Conservation (phyloP, 768 basidiomycete species). For the Boletellus ananiceps region DNA sequence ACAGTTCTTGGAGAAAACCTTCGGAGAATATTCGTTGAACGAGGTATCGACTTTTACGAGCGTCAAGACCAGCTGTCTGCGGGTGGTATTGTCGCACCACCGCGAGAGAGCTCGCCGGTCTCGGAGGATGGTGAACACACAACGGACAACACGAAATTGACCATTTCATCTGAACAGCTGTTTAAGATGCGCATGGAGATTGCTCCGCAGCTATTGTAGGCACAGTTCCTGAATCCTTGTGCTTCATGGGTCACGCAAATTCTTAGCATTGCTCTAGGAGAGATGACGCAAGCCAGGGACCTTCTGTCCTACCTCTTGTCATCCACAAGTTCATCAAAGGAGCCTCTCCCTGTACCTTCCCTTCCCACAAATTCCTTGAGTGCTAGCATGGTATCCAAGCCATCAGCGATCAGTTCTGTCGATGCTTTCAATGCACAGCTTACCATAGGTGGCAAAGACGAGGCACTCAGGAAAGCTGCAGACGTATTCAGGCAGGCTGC, state of each 20-base stretch:
- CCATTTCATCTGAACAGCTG: conserved; percentile 73
- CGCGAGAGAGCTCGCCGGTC: conserved; percentile 23
- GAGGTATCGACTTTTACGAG: conserved; percentile 75
- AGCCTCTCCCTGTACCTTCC: conserved; percentile 26
- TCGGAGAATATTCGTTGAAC: conserved; percentile 65
- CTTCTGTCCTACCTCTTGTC: conserved; percentile 57
- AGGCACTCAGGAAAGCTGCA: conserved; percentile 70
- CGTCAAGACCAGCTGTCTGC: conserved; percentile 31
- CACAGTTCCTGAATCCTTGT: conserved; percentile 10
- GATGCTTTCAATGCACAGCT: conserved; percentile 70
- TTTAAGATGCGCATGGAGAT: conserved; percentile 70
- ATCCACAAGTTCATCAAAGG: conserved; percentile 33
- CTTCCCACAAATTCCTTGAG: conserved; percentile 41
- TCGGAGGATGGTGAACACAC: conserved; percentile 29
- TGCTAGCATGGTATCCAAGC: conserved; percentile 63
- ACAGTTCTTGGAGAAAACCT: conserved; percentile 62
- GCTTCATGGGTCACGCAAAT: conserved; percentile 13
- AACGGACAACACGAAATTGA: conserved; percentile 28
- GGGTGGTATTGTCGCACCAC: conserved; percentile 23
- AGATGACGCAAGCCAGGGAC: conserved; percentile 74
- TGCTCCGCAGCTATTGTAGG: conserved; percentile 69
- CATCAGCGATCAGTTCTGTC: conserved; percentile 58
- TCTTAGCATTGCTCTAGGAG: conserved; percentile 65
- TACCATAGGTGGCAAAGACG: conserved; percentile 75
- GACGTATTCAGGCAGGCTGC: conserved; percentile 67